phyloP scores from a whole-genome alignment of 1,284 basidiomycete species.

The Stygiomarasmius scandens region DNA sequence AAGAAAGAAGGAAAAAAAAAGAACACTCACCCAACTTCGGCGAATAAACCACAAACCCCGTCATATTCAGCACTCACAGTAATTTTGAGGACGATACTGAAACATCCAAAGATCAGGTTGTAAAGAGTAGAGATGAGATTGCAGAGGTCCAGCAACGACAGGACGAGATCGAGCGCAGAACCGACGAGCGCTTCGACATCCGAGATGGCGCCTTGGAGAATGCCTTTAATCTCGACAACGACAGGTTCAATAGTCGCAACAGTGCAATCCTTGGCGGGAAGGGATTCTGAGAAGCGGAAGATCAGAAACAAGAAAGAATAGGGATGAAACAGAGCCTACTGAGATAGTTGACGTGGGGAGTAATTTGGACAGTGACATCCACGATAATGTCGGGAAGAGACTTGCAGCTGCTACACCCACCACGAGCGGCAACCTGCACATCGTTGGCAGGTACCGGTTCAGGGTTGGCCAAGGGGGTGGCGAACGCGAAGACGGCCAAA shows the following conservation, averaged over 20 bases:
- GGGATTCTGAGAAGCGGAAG: neutral
- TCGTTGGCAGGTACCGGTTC: neutral
- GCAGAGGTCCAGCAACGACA: conserved; percentile 1
- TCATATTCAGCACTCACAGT: neutral
- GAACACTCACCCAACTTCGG: conserved; percentile 1
- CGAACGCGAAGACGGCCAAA: conserved; percentile 10
- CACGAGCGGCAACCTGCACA: neutral
- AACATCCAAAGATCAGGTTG: conserved; percentile 4
- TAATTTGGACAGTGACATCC: neutral
- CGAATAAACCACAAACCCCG: neutral
- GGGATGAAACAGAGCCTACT: neutral
- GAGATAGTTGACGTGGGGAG: conserved; percentile 2
- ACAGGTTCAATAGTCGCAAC: conserved; percentile 3
- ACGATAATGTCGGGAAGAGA: conserved; percentile 5
- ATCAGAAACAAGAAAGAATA: neutral
- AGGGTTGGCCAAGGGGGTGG: conserved; percentile 1
- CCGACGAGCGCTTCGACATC: neutral
- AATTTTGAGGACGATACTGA: conserved; percentile 2
- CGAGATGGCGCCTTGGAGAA: neutral
- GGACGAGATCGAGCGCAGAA: neutral
- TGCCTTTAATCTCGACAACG: conserved; percentile 5
- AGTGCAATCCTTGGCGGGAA: conserved; percentile 13
- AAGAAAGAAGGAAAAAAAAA: neutral
- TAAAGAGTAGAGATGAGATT: neutral
- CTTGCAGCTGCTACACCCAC: conserved; percentile 2